Conservation (phyloP, 2,329 filamentous ascomycete species). For the Myriosclerotinia curreyana region DNA sequence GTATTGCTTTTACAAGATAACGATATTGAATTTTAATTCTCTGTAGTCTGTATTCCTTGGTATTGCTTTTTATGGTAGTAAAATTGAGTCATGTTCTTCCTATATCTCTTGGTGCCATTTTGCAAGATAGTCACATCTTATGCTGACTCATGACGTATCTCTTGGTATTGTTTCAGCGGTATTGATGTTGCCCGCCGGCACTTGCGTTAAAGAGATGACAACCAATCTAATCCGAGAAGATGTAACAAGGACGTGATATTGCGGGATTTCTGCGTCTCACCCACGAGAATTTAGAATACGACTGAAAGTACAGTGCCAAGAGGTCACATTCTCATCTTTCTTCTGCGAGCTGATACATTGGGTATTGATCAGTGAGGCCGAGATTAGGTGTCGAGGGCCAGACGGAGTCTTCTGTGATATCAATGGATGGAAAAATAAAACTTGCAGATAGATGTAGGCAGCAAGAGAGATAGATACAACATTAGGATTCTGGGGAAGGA, state of each 20-base stretch:
- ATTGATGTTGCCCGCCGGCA: background rate
- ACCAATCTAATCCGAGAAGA: background rate
- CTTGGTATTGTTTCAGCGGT: constrained; percentile 5
- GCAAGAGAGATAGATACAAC: background rate
- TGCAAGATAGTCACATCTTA: background rate
- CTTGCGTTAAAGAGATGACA: background rate
- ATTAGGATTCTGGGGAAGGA: background rate
- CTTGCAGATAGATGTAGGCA: background rate
- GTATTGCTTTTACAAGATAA: background rate
- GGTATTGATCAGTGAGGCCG: constrained; percentile 11
- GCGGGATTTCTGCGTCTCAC: constrained; percentile 19
- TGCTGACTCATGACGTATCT: constrained; percentile 4
- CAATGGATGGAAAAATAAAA: constrained; percentile 16
- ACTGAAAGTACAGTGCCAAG: constrained; percentile 13
- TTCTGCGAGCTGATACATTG: constrained; percentile 14
- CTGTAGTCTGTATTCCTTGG: background rate
- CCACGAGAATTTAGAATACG: constrained; percentile 12
- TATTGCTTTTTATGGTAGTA: background rate
- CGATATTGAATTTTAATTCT: background rate
- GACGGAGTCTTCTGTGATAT: no score
- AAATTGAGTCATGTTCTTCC: constrained; percentile 4
- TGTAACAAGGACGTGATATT: constrained; percentile 17
- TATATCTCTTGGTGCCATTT: constrained; percentile 11
- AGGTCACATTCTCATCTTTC: constrained; percentile 8
- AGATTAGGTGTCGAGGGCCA: constrained; percentile 11